Base-by-base conservation (phyloP, 2,329 filamentous ascomycete species). In the Fusarium sambucinum region DNA sequence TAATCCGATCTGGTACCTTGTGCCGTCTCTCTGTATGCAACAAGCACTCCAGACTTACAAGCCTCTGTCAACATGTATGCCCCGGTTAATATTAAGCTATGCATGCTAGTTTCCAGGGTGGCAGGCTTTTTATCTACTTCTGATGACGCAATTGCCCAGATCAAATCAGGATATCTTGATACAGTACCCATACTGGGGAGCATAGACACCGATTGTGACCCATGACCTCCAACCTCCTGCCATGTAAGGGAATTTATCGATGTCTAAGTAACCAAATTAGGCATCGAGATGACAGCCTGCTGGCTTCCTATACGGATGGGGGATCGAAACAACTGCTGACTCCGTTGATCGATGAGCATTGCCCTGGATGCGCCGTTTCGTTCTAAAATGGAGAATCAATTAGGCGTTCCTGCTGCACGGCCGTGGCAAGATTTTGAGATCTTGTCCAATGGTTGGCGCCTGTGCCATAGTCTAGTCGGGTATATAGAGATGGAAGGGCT, bases 381-480 rank as follows among this genome's bases (percentile, higher is more conserved):
- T 52, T 40, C 52, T 12, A 27, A 30, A 23, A 29, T 37, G 33
- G 53, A 38, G 29, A 51, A 38, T 16, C 25, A 27, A 25, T 55
- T 41, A 42, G 60, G 32, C 54, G 42, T 16, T 51, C 44, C 27
- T 38, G 12, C 59, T 56, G 53, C 40, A 55, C 57, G 29, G 35
- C 41, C 52, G 61, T 51, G 23, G 37, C 41, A 33, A 32, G 27
- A 59, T 65, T 69, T 69, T 55, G 51, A 45, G 52, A 42, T 51
- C n/a, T n/a, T 21, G 35, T 38, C 48, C 40, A 25, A 35, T 25
- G 32, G 37, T 40, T 33, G 38, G 35, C 29, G 21, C 29, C 29
- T 33, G 17, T 29, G 7, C 19, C 25, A 32, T 57, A 40, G 48
- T 42, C 46, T 57, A 40, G 48, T 42, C 46, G 55, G 38, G 48